These are phyloP conservation scores for Elymus sibiricus DNA, from an alignment of 176 grass and related monocot genomes.

Conservation along the genomic window DNA sequence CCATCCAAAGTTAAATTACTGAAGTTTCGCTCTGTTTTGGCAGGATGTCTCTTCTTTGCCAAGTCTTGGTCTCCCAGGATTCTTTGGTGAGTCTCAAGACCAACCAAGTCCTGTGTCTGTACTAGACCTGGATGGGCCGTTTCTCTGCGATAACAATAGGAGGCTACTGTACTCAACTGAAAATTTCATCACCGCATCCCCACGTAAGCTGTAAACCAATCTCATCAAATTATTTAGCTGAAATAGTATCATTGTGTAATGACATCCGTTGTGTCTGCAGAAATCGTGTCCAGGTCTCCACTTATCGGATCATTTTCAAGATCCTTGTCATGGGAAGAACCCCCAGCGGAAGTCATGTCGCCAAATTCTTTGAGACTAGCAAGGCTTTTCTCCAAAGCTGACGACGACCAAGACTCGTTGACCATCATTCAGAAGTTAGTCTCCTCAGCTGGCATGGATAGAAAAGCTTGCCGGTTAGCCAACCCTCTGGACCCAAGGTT, in stretches of 20 bases:
- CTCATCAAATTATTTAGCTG: background rate
- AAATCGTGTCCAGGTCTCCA: conserved; percentile 70
- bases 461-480: conserved; percentile 45
- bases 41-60: conserved; percentile 50
- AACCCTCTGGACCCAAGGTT: conserved; percentile 53
- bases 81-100: conserved; percentile 43
- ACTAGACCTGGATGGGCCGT: conserved; percentile 59
- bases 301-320: conserved; percentile 81
- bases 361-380: conserved; percentile 78
- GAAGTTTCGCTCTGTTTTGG: conserved; percentile 22
- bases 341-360: conserved; percentile 51
- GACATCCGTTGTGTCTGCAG: conserved; percentile 44
- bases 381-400: conserved; percentile 74
- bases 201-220: conserved; percentile 56
- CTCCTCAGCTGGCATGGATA: conserved; percentile 42
- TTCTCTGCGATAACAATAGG: conserved; percentile 49
- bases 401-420: conserved; percentile 72
- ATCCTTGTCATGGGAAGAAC: conserved; percentile 54
- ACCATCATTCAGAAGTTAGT: conserved; percentile 68
- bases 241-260: background rate
- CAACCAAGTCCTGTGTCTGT: conserved; percentile 77
- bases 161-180: conserved; percentile 53
- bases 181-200: conserved; percentile 36
- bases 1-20: conserved; percentile 9
- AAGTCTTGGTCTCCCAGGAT: conserved; percentile 32